phyloP scores from a whole-genome alignment of 192 early-diverging fungal genomes.

The Dispira parvispora region DNA sequence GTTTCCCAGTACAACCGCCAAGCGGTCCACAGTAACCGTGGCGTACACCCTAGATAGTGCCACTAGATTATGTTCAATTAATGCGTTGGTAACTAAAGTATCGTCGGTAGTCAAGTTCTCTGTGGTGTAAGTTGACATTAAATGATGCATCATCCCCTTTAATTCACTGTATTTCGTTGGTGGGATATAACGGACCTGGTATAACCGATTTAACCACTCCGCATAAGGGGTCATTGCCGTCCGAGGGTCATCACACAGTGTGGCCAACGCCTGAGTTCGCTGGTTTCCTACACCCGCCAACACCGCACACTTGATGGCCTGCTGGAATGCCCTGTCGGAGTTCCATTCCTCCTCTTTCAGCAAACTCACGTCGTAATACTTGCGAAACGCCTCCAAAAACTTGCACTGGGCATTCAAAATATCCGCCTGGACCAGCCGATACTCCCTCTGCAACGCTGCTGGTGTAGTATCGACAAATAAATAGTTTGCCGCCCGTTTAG shows the following conservation, averaged over 20 bases:
- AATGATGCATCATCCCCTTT: background rate
- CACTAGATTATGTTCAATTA: constrained; percentile 6
- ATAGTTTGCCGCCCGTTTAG: constrained; percentile 60
- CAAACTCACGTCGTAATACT: constrained; percentile 77
- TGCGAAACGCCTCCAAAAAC: constrained; percentile 70
- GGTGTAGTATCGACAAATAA: constrained; percentile 39
- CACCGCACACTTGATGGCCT: constrained; percentile 14
- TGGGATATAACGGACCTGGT: background rate
- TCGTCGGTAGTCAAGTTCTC: background rate
- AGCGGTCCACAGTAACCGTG: background rate
- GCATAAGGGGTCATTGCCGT: constrained; percentile 48
- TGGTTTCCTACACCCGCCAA: constrained; percentile 50
- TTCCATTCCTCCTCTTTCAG: constrained; percentile 37
- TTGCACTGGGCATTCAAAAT: constrained; percentile 68
- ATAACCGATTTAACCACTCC: background rate
- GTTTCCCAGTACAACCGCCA: background rate
- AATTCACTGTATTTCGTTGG: background rate
- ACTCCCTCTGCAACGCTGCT: constrained; percentile 36
- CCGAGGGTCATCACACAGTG: constrained; percentile 83
- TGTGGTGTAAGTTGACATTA: background rate
- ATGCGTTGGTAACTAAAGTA: constrained; percentile 1
- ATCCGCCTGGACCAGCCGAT: constrained; percentile 66
- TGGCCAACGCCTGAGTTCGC: constrained; percentile 69
- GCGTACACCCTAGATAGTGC: background rate
- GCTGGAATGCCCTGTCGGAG: constrained; percentile 36